Evolutionary conservation across 2,329 filamentous ascomycete genomes (phyloP), one percentile per base, ranked within the genome.

Genomic region (Leptographium wingfieldii): DNA sequence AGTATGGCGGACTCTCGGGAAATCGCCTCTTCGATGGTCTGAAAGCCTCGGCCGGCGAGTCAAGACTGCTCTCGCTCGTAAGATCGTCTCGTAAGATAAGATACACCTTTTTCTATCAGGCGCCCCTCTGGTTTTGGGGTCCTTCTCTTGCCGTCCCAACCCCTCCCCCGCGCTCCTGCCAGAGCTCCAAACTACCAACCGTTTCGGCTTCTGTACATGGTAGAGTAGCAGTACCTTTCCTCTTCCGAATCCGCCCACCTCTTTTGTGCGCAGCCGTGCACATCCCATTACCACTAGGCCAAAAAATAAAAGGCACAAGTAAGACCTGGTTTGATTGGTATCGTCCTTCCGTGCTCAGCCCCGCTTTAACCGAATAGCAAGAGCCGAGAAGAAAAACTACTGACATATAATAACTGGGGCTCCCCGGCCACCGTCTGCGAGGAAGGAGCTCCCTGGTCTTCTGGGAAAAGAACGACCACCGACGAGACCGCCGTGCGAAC

Each of bases 341-440:
- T 56, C 35, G 22, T 38, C 35, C 46, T 49, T 56, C 55, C 35
- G 7, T 43, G n/a, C 40, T 19, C 33, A 49, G 55, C 55, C 55
- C 55, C 55, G 49, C 55, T 56, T 40, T 19, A 48, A 22, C 55
- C 55, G 40, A 56, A 49, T 16, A 27, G 22, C 54, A 29, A 46
- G 54, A 56, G 35, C 54, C 54, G 54, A 56, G 54, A 56, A 54
- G 9, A 56, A 56, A 56, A 56, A 46, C 43, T n/a, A 48, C 25
- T 33, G 27, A 43, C 27, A 29, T 56, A 56, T 56, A 56, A 43
- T 56, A 56, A 52, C 49, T 52, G 49, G 49, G 49, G 49, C 49
- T 14, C 22, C 48, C 49, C 49, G 27, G 49, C 49, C 25, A 52
- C 11, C 14, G 27, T 52, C 4, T 19, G 27, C 12, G 27, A 52